Conservation (phyloP, 1,284 basidiomycete species). For the Moniliophthora roreri region DNA sequence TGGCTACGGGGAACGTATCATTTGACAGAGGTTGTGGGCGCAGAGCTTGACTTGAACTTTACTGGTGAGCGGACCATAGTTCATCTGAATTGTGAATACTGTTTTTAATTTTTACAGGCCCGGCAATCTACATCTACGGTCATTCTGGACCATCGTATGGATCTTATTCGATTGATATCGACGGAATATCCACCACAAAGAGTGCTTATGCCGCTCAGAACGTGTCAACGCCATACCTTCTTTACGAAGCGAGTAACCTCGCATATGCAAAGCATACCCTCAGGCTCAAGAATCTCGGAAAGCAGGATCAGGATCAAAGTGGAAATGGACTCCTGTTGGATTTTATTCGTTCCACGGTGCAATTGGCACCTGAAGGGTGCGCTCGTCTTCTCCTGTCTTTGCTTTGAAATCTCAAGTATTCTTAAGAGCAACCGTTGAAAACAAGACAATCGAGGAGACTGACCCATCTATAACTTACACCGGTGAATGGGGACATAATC, state of each 20-base stretch:
- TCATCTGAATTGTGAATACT: no score
- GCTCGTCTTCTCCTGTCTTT: constrained; percentile 5
- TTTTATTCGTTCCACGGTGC: constrained; percentile 35
- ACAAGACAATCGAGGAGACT: constrained; percentile 38
- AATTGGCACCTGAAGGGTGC: constrained; percentile 36
- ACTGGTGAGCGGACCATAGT: constrained; percentile 37
- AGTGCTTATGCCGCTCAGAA: constrained; percentile 26
- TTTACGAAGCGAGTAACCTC: constrained; percentile 33
- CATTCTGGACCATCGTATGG: constrained; percentile 37
- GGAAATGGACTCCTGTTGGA: constrained; percentile 37
- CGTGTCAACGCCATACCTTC: constrained; percentile 28
- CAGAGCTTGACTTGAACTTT: constrained; percentile 36
- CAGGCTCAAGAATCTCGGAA: constrained; percentile 36
- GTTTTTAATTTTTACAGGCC: constrained; percentile 33
- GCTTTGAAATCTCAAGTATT: not conserved
- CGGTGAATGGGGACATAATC: constrained; percentile 39
- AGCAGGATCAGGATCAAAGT: constrained; percentile 28
- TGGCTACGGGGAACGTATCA: constrained; percentile 43
- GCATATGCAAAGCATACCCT: constrained; percentile 36
- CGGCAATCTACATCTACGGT: constrained; percentile 39
- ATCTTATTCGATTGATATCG: constrained; percentile 35
- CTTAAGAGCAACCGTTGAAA: constrained; percentile 33
- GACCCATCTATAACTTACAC: constrained; percentile 32
- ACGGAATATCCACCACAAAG: constrained; percentile 24
- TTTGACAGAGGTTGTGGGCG: constrained; percentile 30